These are phyloP conservation scores for Neofusicoccum sp. DNA, from an alignment of 2,329 filamentous ascomycete genomes.

Conservation along the genomic window DNA sequence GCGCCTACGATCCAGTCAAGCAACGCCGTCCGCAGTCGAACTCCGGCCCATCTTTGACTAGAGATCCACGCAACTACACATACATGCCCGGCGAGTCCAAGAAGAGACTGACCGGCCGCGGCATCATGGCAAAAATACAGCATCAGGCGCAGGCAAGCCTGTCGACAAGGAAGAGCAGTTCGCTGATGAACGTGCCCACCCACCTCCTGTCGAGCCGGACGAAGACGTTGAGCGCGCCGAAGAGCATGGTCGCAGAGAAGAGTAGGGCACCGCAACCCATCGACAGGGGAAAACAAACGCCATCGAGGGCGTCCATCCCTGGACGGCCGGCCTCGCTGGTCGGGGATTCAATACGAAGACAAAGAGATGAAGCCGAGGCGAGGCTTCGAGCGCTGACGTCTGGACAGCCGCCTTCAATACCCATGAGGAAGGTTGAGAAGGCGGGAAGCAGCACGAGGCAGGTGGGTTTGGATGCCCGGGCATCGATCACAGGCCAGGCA, in stretches of 20 bases:
- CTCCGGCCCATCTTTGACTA: background rate
- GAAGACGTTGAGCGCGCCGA: slow-evolving; percentile 2
- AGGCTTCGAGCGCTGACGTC: slow-evolving; percentile 12
- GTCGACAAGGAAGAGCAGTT: slow-evolving; percentile 3
- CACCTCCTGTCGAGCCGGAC: slow-evolving; percentile 2
- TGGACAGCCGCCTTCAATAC: background rate
- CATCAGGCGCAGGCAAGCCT: slow-evolving; percentile 17
- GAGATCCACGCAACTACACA: slow-evolving; percentile 18
- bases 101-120: slow-evolving; percentile 19
- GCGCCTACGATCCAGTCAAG: slow-evolving; percentile 6
- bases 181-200: slow-evolving; percentile 2
- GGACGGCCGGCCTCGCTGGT: background rate
- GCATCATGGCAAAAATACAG: slow-evolving; percentile 19
- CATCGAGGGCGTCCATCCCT: background rate
- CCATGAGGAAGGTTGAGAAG: background rate
- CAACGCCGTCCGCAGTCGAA: background rate
- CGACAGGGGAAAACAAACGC: slow-evolving; percentile 13
- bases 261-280: slow-evolving; percentile 12
- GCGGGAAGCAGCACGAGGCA: background rate
- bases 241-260: slow-evolving; percentile 16
- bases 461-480: background rate
- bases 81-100: slow-evolving; percentile 15
- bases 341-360: background rate
- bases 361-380: slow-evolving; percentile 6
- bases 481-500: background rate